Conservation (phyloP, 192 early-diverging fungal genomes). For the Rhizoclosmatium sp. region DNA sequence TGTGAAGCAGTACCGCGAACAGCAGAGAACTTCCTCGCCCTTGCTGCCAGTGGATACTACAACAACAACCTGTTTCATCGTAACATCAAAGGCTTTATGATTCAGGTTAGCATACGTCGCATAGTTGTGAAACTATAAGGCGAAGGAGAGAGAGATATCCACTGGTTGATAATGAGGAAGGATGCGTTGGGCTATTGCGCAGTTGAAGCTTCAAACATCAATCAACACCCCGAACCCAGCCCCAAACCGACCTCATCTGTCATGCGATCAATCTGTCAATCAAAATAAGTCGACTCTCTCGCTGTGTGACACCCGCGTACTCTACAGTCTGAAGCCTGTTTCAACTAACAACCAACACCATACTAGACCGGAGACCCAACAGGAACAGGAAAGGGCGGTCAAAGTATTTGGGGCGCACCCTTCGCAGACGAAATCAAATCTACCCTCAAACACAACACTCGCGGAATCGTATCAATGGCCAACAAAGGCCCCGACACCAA, state of each 20-base stretch:
- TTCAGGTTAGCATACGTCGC: constrained; percentile 41
- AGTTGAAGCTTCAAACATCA: neutral
- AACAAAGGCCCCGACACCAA: constrained; percentile 82
- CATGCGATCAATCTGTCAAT: too few species aligned
- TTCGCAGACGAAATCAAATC: constrained; percentile 59
- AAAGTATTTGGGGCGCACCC: constrained; percentile 69
- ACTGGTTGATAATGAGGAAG: too few species aligned
- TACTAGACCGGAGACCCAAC: constrained; percentile 57
- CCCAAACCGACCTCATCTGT: too few species aligned
- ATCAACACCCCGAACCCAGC: too few species aligned
- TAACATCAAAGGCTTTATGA: constrained; percentile 66
- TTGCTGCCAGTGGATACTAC: constrained; percentile 96
- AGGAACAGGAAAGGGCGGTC: constrained; percentile 56
- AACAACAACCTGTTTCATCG: constrained; percentile 88
- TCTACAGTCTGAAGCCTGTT: neutral
- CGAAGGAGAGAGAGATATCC: too few species aligned
- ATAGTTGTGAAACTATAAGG: too few species aligned
- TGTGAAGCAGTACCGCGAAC: constrained; percentile 64
- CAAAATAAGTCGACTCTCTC: too few species aligned
- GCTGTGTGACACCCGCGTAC: too few species aligned
- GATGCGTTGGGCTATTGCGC: neutral
- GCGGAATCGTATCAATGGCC: constrained; percentile 81
- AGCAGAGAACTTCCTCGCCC: constrained; percentile 89
- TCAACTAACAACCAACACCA: neutral
- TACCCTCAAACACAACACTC: constrained; percentile 60